Base-by-base conservation (phyloP, 495 filamentous ascomycete genomes). In the Penicillium angulare region DNA sequence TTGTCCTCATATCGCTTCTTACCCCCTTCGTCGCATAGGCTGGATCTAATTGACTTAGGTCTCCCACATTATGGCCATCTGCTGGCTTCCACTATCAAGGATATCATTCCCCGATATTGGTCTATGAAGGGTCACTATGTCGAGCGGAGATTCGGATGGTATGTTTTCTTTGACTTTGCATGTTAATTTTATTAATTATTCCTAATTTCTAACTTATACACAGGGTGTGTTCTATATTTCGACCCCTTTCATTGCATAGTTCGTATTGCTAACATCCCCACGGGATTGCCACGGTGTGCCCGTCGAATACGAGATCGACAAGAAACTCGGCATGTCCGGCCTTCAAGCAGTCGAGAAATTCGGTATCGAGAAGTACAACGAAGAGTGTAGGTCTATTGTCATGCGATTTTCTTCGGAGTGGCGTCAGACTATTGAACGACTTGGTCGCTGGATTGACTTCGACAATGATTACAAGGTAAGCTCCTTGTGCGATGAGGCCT, bases 371-470 rank as follows among this genome's bases (percentile, higher is more conserved):
- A 86, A 86, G 56, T 98, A 98, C 76, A 98, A 98, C 66, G 85
- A 77, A 43, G 91, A 97, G 72, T 98, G 93, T 67, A 80, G 85
- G 45, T 85, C 88, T 40, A 97, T 97, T 69, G 93, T 97, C 52
- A 96, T 97, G 91, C 81, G 88, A 56, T 98, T 85, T 66, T 83
- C 90, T 18, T 72, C 78, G 7, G 93, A 97, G 71, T 98, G 93
- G 95, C 81, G 90, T 48, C 72, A 86, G 52, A 96, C 89, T 15
- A 89, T 98, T 50, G 90, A 96, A 49, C 72, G 93, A 36, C 72
- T 98, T 22, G 93, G 95, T 38, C 87, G 95, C 47, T 98, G 95
- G 93, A 91, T 97, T 59, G 95, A 98, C 71, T 96, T 97, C 52
- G 95, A 97, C 69, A 93, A 95, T 61, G 91, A 96, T 62, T 97